These are phyloP conservation scores for Elsinoe australis DNA, from an alignment of 2,329 filamentous ascomycete species.

Conservation along the genomic window DNA sequence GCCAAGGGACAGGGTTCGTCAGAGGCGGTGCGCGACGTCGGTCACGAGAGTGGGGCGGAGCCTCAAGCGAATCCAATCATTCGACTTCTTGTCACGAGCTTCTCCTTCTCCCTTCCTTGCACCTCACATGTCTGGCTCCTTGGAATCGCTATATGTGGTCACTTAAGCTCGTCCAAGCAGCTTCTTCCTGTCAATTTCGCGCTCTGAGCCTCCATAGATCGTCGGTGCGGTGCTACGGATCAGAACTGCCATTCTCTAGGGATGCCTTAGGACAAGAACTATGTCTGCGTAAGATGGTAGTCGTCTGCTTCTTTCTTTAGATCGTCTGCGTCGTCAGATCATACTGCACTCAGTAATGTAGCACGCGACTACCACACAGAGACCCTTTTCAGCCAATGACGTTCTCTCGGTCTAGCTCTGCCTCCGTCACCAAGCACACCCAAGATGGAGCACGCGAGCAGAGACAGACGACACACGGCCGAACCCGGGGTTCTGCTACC, in stretches of 20 bases:
- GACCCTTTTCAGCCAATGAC: background rate
- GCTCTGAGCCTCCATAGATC: background rate
- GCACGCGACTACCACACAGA: conserved; percentile 3
- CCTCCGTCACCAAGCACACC: conserved; percentile 14
- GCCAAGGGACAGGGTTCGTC: conserved; percentile 11
- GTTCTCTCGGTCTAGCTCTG: background rate
- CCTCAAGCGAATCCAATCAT: background rate
- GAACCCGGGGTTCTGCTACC: conserved; percentile 3
- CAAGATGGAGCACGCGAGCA: conserved; percentile 11
- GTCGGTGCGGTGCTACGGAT: background rate
- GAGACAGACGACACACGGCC: conserved; percentile 5
- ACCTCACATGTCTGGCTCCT: background rate
- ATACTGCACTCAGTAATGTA: conserved; percentile 8
- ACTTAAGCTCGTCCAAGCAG: conserved; percentile 12
- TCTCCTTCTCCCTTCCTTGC: background rate
- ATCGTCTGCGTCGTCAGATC: background rate
- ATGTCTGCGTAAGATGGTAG: conserved; percentile 15
- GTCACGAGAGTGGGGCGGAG: conserved; percentile 7
- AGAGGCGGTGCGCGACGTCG: too few species aligned
- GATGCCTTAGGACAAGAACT: conserved; percentile 15
- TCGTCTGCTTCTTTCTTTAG: conserved; percentile 3
- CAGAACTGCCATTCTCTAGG: background rate
- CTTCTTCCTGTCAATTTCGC: background rate
- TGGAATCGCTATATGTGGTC: conserved; percentile 8
- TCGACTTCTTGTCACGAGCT: background rate